Conservation (phyloP, 164 flowering plant genomes). For the Vitis rupestris region DNA sequence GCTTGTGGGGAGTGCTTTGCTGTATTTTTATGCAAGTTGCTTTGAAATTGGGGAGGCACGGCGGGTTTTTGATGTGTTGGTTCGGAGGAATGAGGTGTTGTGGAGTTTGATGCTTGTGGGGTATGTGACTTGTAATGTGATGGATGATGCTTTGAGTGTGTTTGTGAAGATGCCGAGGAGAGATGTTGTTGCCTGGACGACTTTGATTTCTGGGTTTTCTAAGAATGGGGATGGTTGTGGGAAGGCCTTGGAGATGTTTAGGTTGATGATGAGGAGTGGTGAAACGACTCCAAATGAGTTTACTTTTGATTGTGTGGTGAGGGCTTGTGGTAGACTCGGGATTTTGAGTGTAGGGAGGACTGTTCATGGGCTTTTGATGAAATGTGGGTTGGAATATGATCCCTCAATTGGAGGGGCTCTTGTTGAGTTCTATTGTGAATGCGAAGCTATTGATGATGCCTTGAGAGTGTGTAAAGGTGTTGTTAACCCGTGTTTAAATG, state of each 20-base stretch:
- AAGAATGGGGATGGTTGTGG: conserved; percentile 40
- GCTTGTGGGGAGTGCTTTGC: conserved; percentile 53
- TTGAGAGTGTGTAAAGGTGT: conserved; percentile 28
- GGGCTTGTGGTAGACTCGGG: conserved; percentile 48
- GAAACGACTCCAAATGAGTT: conserved; percentile 62
- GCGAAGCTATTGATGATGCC: conserved; percentile 51
- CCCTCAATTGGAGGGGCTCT: conserved; percentile 44
- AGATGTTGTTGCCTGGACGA: conserved; percentile 59
- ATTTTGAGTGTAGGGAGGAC: conserved; percentile 34
- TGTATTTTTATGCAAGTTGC: conserved; percentile 50
- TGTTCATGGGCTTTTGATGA: conserved; percentile 53
- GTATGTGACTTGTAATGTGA: conserved; percentile 45
- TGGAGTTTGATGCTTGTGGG: conserved; percentile 66
- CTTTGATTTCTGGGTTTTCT: conserved; percentile 58
- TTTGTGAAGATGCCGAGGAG: conserved; percentile 44
- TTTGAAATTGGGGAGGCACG: conserved; percentile 36
- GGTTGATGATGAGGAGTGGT: conserved; percentile 45
- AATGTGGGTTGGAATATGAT: conserved; percentile 54
- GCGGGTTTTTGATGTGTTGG: conserved; percentile 44
- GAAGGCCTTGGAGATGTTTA: conserved; percentile 54
- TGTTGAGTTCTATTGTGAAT: conserved; percentile 53
- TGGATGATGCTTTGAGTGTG: conserved; percentile 45
- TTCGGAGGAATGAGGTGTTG: conserved; percentile 34
- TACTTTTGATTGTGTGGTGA: conserved; percentile 58
- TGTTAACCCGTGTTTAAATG: conserved; percentile 30